Evolutionary conservation across 306 rosid species (phyloP), one percentile per base, ranked within the genome.

Genomic region (Gynostemma pentaphyllum): DNA sequence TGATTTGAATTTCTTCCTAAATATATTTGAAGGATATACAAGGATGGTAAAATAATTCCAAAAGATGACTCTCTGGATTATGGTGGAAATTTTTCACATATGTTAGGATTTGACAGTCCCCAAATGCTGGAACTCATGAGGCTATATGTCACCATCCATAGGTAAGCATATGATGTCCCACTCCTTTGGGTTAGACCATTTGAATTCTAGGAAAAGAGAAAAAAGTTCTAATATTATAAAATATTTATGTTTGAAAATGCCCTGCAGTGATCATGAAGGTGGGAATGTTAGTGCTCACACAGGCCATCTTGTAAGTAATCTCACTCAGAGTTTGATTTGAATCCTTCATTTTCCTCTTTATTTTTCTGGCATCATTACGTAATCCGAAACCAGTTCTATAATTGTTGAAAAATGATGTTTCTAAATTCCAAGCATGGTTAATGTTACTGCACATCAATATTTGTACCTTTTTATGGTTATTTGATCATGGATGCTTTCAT

Each of bases 241-340:
- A 14, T 19, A 14, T 83, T 68, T 70, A 86, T 76, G 39, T 62
- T 40, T 27, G 47, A 72, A 70, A 62, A 72, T 73, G 64, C 36
- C 66, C 64, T 82, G 63, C 88, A 92, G 99, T 82, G 99, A 94
- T 77, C 99, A 94, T 74, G 99, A 94, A 78, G 99, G 99, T 22
- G 99, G 99, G 36, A 94, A 94, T 75, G 97, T 94, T 75, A 94
- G 99, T 74, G 87, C 99, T 39, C 99, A 94, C 74, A 85, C 97
- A 3, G 97, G 97, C 45, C 97, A 94, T 76, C 74, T 88, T 5
- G 99, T 88, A 77, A 82, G 94, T 74, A 50, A 51, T 67, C 72
- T 69, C 55, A 37, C 48, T 42, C 57, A 64, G 49, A 57, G 28
- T 67, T 71, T 34, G 52, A 34, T 16, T 57, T 46, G 18, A 41